These are phyloP conservation scores for Candolleomyces efflorescens DNA, from an alignment of 768 basidiomycete genomes.

Conservation along the genomic window DNA sequence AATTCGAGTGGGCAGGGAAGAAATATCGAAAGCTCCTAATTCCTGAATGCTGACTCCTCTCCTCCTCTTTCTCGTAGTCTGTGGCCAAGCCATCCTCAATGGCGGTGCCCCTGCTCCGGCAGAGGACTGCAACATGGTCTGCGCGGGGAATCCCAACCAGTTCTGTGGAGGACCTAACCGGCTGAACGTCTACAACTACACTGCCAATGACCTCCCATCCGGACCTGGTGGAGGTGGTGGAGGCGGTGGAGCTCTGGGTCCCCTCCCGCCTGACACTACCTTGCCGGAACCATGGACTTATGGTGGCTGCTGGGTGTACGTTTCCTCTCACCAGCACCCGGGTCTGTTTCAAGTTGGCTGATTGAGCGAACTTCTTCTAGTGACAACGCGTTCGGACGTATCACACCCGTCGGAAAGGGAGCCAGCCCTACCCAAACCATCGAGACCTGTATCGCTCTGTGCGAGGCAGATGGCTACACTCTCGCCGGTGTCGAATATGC, in stretches of 20 bases:
- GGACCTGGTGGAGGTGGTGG: slow-evolving; percentile 29
- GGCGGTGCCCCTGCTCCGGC: slow-evolving; percentile 42
- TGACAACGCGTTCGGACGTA: slow-evolving; percentile 63
- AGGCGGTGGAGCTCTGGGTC: slow-evolving; percentile 26
- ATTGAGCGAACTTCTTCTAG: slow-evolving; percentile 22
- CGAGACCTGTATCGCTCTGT: slow-evolving; percentile 57
- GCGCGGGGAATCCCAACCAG: slow-evolving; percentile 56
- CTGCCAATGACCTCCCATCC: slow-evolving; percentile 49
- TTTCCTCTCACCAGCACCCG: slow-evolving; percentile 1
- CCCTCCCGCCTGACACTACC: slow-evolving; percentile 44
- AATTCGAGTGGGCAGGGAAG: no score
- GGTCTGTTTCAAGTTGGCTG: neutral
- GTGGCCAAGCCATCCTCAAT: slow-evolving; percentile 42
- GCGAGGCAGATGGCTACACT: slow-evolving; percentile 51
- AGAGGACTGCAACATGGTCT: slow-evolving; percentile 64
- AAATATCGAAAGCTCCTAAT: neutral
- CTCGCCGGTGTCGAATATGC: slow-evolving; percentile 70
- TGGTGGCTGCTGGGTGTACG: slow-evolving; percentile 62
- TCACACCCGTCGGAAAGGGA: slow-evolving; percentile 32
- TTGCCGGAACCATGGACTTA: slow-evolving; percentile 59
- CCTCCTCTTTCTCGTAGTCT: slow-evolving; percentile 33
- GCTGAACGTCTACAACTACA: slow-evolving; percentile 67
- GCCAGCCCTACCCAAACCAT: slow-evolving; percentile 45
- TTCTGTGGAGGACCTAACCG: slow-evolving; percentile 72
- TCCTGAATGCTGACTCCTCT: slow-evolving; percentile 9